phyloP scores from a whole-genome alignment of 1,284 basidiomycete genomes.

The Chiua sp. region DNA sequence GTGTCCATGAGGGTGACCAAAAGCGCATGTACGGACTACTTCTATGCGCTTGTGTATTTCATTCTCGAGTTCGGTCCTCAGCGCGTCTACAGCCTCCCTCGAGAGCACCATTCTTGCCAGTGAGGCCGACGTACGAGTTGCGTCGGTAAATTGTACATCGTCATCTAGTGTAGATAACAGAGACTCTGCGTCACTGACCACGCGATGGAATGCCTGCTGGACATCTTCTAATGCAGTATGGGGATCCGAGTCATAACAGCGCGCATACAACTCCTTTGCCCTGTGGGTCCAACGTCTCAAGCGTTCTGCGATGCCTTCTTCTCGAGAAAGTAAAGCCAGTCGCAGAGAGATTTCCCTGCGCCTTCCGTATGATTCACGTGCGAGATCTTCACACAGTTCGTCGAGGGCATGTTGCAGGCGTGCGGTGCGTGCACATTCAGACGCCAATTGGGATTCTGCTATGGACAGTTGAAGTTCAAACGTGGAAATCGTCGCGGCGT shows the following conservation, averaged over 20 bases:
- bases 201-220: constrained; percentile 40
- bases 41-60: constrained; percentile 67
- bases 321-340: constrained; percentile 68
- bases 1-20: background rate
- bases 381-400: constrained; percentile 74
- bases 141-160: constrained; percentile 30
- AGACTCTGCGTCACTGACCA: constrained; percentile 54
- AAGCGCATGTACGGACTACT: constrained; percentile 16
- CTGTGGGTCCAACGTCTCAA: constrained; percentile 60
- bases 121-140: constrained; percentile 28
- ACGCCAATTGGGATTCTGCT: constrained; percentile 50
- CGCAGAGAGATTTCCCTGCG: constrained; percentile 75
- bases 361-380: constrained; percentile 77
- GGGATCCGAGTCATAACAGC: constrained; percentile 14
- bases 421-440: constrained; percentile 48
- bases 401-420: constrained; percentile 69
- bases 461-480: constrained; percentile 51
- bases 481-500: constrained; percentile 66
- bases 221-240: constrained; percentile 21
- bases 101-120: constrained; percentile 65
- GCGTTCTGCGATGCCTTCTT: constrained; percentile 66
- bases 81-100: constrained; percentile 60
- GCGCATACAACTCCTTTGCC: constrained; percentile 46
- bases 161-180: constrained; percentile 54
- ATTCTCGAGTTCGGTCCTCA: constrained; percentile 67